Evolutionary conservation across 169 alveolate genomes (phyloP), one percentile per base, ranked within the genome.

Genomic region (Plasmodium ovale): DNA sequence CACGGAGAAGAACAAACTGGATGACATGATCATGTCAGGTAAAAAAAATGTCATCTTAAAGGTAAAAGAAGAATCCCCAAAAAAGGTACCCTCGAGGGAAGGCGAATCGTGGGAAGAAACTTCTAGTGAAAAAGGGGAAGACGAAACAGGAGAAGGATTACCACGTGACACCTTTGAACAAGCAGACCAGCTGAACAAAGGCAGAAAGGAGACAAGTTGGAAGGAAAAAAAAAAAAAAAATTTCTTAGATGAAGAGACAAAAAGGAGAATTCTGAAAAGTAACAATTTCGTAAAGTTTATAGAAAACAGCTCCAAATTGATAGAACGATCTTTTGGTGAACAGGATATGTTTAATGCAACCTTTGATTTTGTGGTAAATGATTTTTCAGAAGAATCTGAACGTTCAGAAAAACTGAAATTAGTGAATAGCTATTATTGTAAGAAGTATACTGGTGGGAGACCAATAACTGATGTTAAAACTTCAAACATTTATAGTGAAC

Each of bases 391-490:
- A 6, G 72, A 84, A 1, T 25, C 62, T 1, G 73, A 68, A 60
- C 21, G 64, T 68, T 19, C 33, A 2, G 91, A 84, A 37, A 54
- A 70, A 70, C 56, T 84, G 62, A 84, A 84, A 60, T 23, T 84
- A 3, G 19, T 84, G n/a, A 84, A 84, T 47, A 84, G 49, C 10
- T 84, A 84, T 68, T 68, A 37, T 19, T 84, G 87, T 84, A 84
- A 68, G 33, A 84, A 68, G 62, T 84, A 84, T 58, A 84, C 85
- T 12, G 33, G 56, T 68, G 87, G 67, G 23, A 68, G 94, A 47
- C 91, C 93, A 16, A 79, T 91, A 35, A 68, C 92, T 49, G 95
- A 92, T 53, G 60, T 91, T 21, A 67, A 79, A 68, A 72, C 92
- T 12, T 60, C 93, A 37, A 67, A 73, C 31, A 9, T 84, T 12